phyloP scores from a whole-genome alignment of 306 rosid genomes.

The Fragaria ananassa region DNA sequence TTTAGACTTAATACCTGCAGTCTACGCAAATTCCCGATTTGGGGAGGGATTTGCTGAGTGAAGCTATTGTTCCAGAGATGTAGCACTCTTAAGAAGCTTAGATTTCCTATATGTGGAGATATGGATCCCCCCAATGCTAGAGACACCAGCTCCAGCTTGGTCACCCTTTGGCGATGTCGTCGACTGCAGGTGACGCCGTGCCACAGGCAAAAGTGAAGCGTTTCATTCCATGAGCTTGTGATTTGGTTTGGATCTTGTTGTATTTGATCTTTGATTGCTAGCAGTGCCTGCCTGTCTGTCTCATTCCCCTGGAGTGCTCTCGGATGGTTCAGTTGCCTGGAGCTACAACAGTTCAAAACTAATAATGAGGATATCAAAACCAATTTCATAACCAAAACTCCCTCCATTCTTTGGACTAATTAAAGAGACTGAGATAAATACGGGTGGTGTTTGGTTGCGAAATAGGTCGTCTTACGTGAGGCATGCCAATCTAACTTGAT shows the following conservation, averaged over 20 bases:
- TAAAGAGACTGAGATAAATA: background rate
- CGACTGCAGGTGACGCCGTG: background rate
- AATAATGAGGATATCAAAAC: background rate
- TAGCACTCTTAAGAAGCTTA: constrained; percentile 27
- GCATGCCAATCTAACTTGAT: background rate
- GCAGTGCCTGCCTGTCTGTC: background rate
- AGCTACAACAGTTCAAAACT: background rate
- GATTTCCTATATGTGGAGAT: constrained; percentile 31
- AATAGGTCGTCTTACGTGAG: background rate
- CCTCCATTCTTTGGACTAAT: background rate
- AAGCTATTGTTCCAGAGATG: constrained; percentile 21
- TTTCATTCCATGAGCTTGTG: background rate
- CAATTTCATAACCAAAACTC: background rate
- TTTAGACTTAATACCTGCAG: background rate
- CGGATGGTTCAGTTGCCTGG: background rate
- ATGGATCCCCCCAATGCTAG: background rate
- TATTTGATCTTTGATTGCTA: background rate
- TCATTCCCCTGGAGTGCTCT: background rate
- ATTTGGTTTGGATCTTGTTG: background rate
- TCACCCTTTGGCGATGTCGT: background rate
- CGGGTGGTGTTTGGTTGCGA: too few species aligned
- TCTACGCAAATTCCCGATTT: constrained; percentile 25
- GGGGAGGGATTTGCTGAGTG: constrained; percentile 33
- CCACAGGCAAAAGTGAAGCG: background rate
- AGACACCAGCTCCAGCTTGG: background rate